A percentile compares a stretch with the other conserved stretches of the same genome.
Evolutionary conservation across 73 alveolate genomes (phyloP).

Genomic region (Tetrahymena malaccensis): DNA sequence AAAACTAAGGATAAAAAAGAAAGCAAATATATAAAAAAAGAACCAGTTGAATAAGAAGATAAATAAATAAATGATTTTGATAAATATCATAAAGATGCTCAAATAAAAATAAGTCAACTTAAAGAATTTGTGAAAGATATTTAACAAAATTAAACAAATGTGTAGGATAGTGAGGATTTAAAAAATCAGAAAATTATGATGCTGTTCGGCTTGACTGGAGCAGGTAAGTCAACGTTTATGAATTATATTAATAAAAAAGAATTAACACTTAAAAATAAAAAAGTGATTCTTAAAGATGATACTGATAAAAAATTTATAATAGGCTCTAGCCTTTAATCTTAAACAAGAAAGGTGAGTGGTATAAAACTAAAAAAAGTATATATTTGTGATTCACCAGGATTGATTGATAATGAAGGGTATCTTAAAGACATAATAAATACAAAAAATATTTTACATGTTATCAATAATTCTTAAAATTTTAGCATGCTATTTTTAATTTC

Average conservation of each 20-base stretch:
- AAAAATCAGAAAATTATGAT: background rate
- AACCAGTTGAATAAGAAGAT: too few relatives aligned
- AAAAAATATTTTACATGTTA: background rate
- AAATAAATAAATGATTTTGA: too few relatives aligned
- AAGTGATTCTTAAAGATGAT: background rate
- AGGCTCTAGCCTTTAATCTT: background rate
- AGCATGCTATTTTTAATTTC: too few relatives aligned
- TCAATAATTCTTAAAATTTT: background rate
- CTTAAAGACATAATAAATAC: background rate
- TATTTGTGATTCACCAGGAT: background rate
- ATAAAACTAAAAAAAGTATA: too few relatives aligned
- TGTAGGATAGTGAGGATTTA: too few relatives aligned
- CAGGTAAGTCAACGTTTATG: background rate
- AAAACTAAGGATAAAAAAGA: too few relatives aligned
- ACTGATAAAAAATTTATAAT: background rate
- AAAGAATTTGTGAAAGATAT: background rate
- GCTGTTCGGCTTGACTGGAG: background rate
- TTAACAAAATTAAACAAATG: background rate
- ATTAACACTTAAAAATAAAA: too few relatives aligned
- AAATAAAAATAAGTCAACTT: background rate
- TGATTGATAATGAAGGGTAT: background rate
- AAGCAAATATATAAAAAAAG: too few relatives aligned
- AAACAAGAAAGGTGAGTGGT: background rate
- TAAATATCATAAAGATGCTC: too few relatives aligned
- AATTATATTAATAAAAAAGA: too few relatives aligned